phyloP scores from a whole-genome alignment of 805 yeast species.

The Yarrowia sp. region DNA sequence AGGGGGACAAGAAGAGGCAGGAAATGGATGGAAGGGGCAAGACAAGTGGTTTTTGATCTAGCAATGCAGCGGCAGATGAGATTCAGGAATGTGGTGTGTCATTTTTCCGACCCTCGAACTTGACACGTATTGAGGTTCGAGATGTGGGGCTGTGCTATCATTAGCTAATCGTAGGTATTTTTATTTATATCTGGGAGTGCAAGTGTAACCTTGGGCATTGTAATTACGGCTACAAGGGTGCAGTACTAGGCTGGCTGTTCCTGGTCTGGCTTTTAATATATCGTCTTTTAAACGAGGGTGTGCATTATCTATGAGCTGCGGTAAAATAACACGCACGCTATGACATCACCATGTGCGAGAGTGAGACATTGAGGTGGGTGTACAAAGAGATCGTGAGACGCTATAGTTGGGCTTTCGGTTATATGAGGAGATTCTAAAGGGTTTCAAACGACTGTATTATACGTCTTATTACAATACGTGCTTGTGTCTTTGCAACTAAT shows the following conservation, averaged over 20 bases:
- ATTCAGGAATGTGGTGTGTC: background rate
- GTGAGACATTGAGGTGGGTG: background rate
- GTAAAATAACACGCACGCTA: background rate
- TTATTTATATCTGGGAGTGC: background rate
- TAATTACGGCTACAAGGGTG: no score
- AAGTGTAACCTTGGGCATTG: no score
- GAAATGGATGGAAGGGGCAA: constrained; percentile 2
- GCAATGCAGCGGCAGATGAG: no score
- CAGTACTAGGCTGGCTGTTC: no score
- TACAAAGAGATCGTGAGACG: no score
- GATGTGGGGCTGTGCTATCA: constrained; percentile 6
- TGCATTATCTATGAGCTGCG: background rate
- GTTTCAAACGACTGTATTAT: no score
- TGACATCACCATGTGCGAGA: background rate
- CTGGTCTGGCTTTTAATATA: background rate
- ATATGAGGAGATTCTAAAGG: no score
- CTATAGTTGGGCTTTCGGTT: no score
- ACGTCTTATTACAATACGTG: no score
- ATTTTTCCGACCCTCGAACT: background rate
- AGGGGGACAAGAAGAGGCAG: constrained; percentile 1
- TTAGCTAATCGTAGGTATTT: background rate
- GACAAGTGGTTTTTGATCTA: background rate
- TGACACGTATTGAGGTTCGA: background rate
- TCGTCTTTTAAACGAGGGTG: background rate
- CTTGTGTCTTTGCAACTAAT: no score